Evolutionary conservation across 305 asterid genomes (phyloP), one percentile per base, ranked within the genome.

Genomic region (Fraxinus platypoda): DNA sequence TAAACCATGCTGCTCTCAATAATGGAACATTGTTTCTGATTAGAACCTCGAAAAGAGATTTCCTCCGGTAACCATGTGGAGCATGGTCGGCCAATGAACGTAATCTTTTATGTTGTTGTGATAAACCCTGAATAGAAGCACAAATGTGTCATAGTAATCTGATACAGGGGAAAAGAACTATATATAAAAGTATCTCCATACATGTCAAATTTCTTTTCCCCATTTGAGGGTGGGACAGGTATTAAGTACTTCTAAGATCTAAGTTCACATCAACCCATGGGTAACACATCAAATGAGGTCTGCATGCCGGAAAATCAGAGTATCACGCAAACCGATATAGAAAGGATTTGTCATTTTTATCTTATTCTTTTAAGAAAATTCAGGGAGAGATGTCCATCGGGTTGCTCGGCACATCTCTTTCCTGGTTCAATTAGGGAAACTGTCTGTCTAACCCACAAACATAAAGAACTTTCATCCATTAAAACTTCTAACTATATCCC

Each of bases 1-100:
- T 90, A 89, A 95, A 95, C 99, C 99, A 97, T 1, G 99, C 92
- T 75, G 99, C 98, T 89, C 97, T 92, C 86, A 93, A 82, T 85
- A 97, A 83, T 0, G 99, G 98, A 83, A 97, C 97, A 85, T 94
- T 91, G 87, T 97, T 95, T 87, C 91, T 88, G 83, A 93, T 89
- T 49, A 97, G 94, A 85, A 95, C 97, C 90, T 95, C 99, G 82
- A 97, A 90, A 52, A 94, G 97, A 77, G 95, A 90, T 84, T 86
- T 95, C 88, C 83, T 90, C 86, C 94, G 85, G 86, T 90, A 93
- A 84, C 98, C 98, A 88, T 95, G 97, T 80, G 99, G 99, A 76
- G 95, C 98, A 75, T 93, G 98, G 87, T 95, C 98, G 1, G 97
- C 97, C 98, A 97, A 91, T 31, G 92, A 91, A 77, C 97, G 90